Evolutionary conservation across 2,329 filamentous ascomycete species (phyloP).

Genomic region (Dothistroma septosporum): DNA sequence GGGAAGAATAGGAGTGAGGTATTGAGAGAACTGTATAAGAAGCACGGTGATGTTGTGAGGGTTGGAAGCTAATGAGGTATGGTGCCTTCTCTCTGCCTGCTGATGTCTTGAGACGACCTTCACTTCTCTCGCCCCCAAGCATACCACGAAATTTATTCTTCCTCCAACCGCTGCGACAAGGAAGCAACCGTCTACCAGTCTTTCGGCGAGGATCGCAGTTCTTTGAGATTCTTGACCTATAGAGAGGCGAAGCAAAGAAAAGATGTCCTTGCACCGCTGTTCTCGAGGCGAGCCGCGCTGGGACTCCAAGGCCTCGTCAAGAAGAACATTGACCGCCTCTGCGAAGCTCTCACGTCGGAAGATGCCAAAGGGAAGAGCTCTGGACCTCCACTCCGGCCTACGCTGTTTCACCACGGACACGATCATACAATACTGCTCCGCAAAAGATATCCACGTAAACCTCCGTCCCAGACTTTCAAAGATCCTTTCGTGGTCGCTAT

Average conservation of each 20-base stretch:
- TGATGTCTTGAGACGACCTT: conserved; percentile 32
- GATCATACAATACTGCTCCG: conserved; percentile 43
- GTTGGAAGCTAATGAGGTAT: conserved; percentile 18
- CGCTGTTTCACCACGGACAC: conserved; percentile 39
- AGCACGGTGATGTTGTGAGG: conserved; percentile 17
- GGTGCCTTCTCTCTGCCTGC: background rate
- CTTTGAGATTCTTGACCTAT: conserved; percentile 42
- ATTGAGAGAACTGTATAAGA: conserved; percentile 11
- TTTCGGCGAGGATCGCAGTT: conserved; percentile 43
- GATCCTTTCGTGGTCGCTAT: conserved; percentile 43
- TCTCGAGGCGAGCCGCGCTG: conserved; percentile 40
- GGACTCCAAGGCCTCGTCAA: conserved; percentile 37
- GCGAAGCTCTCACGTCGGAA: conserved; percentile 5
- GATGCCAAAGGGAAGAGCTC: conserved; percentile 7
- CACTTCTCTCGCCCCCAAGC: conserved; percentile 42
- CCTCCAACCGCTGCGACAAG: conserved; percentile 42
- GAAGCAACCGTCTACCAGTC: conserved; percentile 38
- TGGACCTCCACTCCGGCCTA: conserved; percentile 36
- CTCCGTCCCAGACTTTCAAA: conserved; percentile 38
- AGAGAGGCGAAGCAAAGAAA: conserved; percentile 40
- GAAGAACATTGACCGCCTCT: conserved; percentile 30
- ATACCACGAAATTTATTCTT: conserved; percentile 45
- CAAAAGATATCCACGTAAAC: conserved; percentile 39
- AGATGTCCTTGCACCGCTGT: conserved; percentile 40
- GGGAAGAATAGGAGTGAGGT: conserved; percentile 14